Evolutionary conservation across 2,329 filamentous ascomycete species (phyloP).

Genomic region (Sporothrix mexicana): DNA sequence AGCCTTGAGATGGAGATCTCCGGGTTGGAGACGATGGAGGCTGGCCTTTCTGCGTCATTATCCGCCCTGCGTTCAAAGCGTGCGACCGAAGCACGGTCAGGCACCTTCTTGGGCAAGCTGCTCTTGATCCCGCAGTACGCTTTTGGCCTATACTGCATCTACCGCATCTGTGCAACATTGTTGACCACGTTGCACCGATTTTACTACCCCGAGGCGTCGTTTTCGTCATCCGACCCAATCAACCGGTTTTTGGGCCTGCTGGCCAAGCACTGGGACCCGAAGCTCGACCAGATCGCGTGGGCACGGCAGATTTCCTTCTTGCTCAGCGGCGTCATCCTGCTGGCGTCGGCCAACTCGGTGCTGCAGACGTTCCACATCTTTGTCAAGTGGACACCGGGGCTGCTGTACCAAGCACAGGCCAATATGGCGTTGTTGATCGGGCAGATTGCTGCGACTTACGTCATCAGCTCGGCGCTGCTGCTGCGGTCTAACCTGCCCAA

Average conservation of each 20-base stretch:
- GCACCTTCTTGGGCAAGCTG: slow-evolving; percentile 69
- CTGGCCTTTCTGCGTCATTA: slow-evolving; percentile 70
- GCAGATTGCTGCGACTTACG: slow-evolving; percentile 83
- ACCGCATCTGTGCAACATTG: slow-evolving; percentile 76
- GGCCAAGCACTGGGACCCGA: slow-evolving; percentile 82
- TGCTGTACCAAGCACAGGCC: slow-evolving; percentile 76
- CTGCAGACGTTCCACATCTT: slow-evolving; percentile 87
- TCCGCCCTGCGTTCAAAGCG: slow-evolving; percentile 67
- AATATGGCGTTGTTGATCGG: slow-evolving; percentile 80
- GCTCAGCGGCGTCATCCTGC: slow-evolving; percentile 80
- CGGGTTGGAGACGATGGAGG: slow-evolving; percentile 80
- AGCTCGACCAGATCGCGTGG: slow-evolving; percentile 82
- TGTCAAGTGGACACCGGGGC: slow-evolving; percentile 71
- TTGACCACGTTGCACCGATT: slow-evolving; percentile 69
- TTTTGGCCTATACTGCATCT: slow-evolving; percentile 84
- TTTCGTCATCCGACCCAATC: slow-evolving; percentile 78
- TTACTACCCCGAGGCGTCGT: slow-evolving; percentile 55
- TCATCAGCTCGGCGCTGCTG: slow-evolving; percentile 79
- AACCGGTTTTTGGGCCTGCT: slow-evolving; percentile 81
- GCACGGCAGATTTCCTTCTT: slow-evolving; percentile 84
- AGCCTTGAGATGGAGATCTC: slow-evolving; percentile 75
- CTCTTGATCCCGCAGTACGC: slow-evolving; percentile 66
- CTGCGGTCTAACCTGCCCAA: slow-evolving; percentile 77
- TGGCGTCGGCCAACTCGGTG: slow-evolving; percentile 80
- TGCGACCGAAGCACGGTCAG: slow-evolving; percentile 68